Conservation (phyloP, 495 filamentous ascomycete species). For the Podospora anserina region DNA sequence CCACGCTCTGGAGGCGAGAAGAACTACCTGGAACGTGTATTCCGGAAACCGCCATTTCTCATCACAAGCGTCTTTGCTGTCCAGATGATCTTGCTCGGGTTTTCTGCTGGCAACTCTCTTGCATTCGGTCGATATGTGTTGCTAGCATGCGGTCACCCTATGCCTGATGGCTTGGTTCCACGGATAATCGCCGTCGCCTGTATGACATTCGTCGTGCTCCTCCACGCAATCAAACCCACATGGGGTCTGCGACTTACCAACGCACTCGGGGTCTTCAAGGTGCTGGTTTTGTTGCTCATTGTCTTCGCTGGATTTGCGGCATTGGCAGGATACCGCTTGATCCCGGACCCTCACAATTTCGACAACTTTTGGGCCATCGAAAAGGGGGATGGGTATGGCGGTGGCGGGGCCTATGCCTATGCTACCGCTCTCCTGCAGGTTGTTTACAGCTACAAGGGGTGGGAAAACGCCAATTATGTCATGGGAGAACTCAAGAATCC, state of each 20-base stretch:
- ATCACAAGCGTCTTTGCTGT: conserved; percentile 59
- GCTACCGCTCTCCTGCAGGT: conserved; percentile 49
- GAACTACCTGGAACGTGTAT: conserved; percentile 63
- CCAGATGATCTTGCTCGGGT: conserved; percentile 54
- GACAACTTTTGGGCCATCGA: conserved; percentile 37
- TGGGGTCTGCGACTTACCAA: conserved; percentile 63
- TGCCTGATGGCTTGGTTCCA: conserved; percentile 55
- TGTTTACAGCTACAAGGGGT: conserved; percentile 50
- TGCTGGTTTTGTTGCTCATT: conserved; percentile 61
- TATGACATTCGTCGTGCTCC: conserved; percentile 51
- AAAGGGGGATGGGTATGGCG: conserved; percentile 43
- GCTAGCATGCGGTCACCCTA: conserved; percentile 53
- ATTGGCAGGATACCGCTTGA: conserved; percentile 15
- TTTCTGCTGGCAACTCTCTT: conserved; percentile 59
- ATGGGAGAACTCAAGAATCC: conserved; percentile 61
- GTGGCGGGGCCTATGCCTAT: conserved; percentile 38
- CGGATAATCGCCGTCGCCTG: conserved; percentile 56
- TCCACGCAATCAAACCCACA: conserved; percentile 58
- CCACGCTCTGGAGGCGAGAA: conserved; percentile 51
- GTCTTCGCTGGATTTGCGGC: conserved; percentile 56
- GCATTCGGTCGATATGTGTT: conserved; percentile 67
- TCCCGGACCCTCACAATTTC: conserved; percentile 33
- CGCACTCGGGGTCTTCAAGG: conserved; percentile 62
- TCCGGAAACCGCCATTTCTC: conserved; percentile 58
- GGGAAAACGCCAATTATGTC: conserved; percentile 51